A percentile compares a stretch with the other conserved stretches of the same genome.
phyloP scores from a whole-genome alignment of 2,329 filamentous ascomycete species.

The Akanthomyces uredinophilus region DNA sequence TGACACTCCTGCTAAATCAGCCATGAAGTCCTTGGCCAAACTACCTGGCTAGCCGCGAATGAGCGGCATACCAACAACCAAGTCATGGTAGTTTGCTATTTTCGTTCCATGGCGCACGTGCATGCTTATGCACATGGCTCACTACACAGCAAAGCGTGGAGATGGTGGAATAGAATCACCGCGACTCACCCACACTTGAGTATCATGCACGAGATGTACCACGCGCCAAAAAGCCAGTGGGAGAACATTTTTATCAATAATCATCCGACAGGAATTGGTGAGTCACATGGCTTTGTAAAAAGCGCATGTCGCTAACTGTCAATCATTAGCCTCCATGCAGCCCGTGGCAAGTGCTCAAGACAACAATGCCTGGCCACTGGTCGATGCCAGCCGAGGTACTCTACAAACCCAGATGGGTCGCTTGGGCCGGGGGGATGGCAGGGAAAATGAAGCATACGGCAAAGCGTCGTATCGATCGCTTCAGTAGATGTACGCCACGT shows the following conservation, averaged over 20 bases:
- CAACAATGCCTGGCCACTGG: not conserved
- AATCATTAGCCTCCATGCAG: not conserved
- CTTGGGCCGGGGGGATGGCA: not conserved
- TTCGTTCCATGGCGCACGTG: conserved; percentile 37
- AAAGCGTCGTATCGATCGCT: not conserved
- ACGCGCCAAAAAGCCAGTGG: conserved; percentile 34
- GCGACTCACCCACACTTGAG: conserved; percentile 32
- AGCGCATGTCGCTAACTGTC: not conserved
- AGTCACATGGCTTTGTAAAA: not conserved
- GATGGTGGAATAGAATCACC: conserved; percentile 37
- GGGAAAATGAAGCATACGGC: not conserved
- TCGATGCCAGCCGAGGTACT: not conserved
- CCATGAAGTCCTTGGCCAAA: not conserved
- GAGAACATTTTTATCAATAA: conserved; percentile 41
- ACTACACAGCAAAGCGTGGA: conserved; percentile 39
- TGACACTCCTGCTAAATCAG: no score
- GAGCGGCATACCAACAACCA: conserved; percentile 26
- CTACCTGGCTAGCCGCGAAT: not conserved
- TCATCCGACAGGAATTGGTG: conserved; percentile 8
- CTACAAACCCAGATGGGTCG: not conserved
- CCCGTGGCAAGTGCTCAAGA: not conserved
- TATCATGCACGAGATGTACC: conserved; percentile 46
- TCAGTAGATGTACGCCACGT: not conserved
- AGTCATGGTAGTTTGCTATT: conserved; percentile 40
- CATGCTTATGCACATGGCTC: conserved; percentile 41